Conservation (phyloP, 1,139 yeast species). For the Blastobotrys capitulatus region DNA sequence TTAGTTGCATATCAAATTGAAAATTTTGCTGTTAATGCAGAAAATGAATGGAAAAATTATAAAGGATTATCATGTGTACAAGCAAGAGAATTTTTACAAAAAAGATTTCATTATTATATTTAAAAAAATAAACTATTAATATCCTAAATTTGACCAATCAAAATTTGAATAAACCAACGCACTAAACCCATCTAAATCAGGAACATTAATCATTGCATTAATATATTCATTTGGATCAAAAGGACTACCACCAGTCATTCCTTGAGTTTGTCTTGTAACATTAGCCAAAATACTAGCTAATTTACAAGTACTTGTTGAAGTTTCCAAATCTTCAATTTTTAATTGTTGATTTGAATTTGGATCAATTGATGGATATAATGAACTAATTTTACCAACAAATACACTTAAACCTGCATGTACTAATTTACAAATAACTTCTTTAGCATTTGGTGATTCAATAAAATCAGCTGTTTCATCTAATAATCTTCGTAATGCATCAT, state of each 20-base stretch:
- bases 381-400: conserved; percentile 28
- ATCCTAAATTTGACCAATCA: conserved; percentile 35
- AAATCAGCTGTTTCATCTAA: conserved; percentile 50
- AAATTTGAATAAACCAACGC: conserved; percentile 89
- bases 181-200: conserved; percentile 77
- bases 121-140: conserved; percentile 5
- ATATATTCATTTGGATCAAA: conserved; percentile 47
- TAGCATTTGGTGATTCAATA: conserved; percentile 40
- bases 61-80: conserved; percentile 7
- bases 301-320: conserved; percentile 36
- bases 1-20: conserved; percentile 8
- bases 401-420: conserved; percentile 35
- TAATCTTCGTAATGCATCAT: conserved; percentile 29
- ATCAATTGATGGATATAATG: conserved; percentile 21
- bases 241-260: conserved; percentile 44
- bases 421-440: conserved; percentile 36
- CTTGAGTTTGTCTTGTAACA: conserved; percentile 59
- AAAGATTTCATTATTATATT: background rate
- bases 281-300: conserved; percentile 67
- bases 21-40: conserved; percentile 10
- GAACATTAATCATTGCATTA: conserved; percentile 42
- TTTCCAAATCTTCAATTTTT: conserved; percentile 19
- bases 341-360: conserved; percentile 22
- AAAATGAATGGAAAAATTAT: conserved; percentile 8
- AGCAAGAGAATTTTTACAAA: conserved; percentile 3